Percentiles rank a stretch among this genome's conserved stretches.
Conservation (phyloP, 2,329 filamentous ascomycete genomes). For the Fusarium oligoseptatum region DNA sequence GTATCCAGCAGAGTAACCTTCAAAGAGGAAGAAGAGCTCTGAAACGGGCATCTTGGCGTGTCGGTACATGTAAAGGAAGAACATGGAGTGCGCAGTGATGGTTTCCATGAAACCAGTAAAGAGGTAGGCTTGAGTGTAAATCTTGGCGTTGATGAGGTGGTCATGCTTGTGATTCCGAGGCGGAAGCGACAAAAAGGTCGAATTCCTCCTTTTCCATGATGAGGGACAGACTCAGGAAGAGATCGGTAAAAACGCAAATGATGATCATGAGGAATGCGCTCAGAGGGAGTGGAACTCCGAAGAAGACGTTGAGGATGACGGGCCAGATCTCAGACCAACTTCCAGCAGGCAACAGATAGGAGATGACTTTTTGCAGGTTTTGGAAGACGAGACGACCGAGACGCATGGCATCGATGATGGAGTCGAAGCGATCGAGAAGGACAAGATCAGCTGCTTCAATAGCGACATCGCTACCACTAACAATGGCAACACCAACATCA, state of each 20-base stretch:
- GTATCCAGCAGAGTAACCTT: slow-evolving; percentile 62
- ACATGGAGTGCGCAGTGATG: slow-evolving; percentile 64
- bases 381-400: slow-evolving; percentile 57
- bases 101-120: slow-evolving; percentile 67
- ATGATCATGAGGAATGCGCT: slow-evolving; percentile 70
- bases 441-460: slow-evolving; percentile 75
- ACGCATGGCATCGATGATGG: slow-evolving; percentile 75
- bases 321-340: slow-evolving; percentile 70
- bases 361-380: slow-evolving; percentile 58
- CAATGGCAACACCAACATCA: slow-evolving; percentile 78
- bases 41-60: slow-evolving; percentile 61
- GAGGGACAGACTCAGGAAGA: slow-evolving; percentile 63
- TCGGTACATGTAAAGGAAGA: slow-evolving; percentile 65
- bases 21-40: slow-evolving; percentile 64
- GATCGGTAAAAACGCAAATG: slow-evolving; percentile 68
- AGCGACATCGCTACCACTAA: slow-evolving; percentile 73
- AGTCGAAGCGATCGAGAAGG: slow-evolving; percentile 78
- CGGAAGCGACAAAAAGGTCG: slow-evolving; percentile 63
- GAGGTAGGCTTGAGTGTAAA: slow-evolving; percentile 65
- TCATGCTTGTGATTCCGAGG: slow-evolving; percentile 64
- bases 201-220: slow-evolving; percentile 70
- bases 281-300: slow-evolving; percentile 65
- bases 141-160: slow-evolving; percentile 65
- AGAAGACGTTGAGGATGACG: slow-evolving; percentile 67
- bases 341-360: slow-evolving; percentile 64